phyloP scores from a whole-genome alignment of 139 green algal species.

The Micractinium sp. region DNA sequence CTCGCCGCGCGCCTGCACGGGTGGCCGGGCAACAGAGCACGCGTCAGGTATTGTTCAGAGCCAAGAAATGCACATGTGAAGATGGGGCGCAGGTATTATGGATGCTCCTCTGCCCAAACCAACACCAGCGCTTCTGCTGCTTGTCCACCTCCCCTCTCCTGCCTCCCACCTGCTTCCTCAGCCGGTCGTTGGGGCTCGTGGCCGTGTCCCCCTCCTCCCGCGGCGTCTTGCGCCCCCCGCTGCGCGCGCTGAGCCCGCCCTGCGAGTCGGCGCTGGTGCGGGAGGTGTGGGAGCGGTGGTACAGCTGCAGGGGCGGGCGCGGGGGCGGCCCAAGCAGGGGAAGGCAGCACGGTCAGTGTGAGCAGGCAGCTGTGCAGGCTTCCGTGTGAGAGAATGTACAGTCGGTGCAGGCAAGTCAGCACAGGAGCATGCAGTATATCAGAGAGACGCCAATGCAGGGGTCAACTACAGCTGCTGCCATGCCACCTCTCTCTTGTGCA shows the following conservation, averaged over 20 bases:
- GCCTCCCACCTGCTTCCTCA: constrained; percentile 42
- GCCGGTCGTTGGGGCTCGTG: constrained; percentile 45
- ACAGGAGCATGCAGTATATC: not conserved
- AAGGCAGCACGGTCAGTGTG: not conserved
- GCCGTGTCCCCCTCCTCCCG: constrained; percentile 13
- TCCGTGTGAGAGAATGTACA: too few relatives aligned
- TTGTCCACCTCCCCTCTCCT: not conserved
- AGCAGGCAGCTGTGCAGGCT: not conserved
- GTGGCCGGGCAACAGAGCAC: not conserved
- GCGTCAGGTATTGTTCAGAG: too few relatives aligned
- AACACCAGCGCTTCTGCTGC: not conserved
- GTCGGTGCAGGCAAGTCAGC: not conserved
- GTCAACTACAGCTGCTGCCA: not conserved
- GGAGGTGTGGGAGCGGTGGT: not conserved
- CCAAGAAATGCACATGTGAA: not conserved
- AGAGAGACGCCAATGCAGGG: too few relatives aligned
- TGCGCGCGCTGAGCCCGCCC: constrained; percentile 32
- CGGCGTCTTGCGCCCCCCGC: constrained; percentile 49
- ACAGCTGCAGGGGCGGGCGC: not conserved
- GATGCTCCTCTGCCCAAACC: not conserved
- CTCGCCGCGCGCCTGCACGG: constrained; percentile 9
- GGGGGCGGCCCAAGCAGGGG: not conserved
- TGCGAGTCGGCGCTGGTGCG: not conserved
- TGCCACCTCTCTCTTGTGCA: not conserved
- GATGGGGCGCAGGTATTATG: too few relatives aligned